Conservation (phyloP, 1,284 basidiomycete genomes). For the Peniophora sp. region DNA sequence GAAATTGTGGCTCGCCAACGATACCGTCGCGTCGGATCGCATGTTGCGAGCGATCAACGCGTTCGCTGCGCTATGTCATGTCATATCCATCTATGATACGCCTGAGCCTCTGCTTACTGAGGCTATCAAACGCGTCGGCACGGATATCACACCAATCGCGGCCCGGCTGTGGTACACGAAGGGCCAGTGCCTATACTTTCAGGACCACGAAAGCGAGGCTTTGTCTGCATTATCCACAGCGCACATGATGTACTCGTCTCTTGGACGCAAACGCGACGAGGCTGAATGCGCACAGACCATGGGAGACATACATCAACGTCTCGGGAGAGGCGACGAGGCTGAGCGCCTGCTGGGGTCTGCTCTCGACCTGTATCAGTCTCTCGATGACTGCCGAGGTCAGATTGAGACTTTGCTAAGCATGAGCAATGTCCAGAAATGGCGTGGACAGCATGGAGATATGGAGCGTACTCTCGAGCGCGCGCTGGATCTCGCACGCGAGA, state of each 20-base stretch:
- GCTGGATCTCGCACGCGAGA: not conserved
- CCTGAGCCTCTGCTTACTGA: not conserved
- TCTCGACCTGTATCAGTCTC: not conserved
- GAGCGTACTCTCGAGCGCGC: not conserved
- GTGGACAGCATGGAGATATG: not conserved
- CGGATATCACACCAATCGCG: not conserved
- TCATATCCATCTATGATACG: not conserved
- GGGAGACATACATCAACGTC: not conserved
- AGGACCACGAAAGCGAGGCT: no score
- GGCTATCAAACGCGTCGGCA: not conserved
- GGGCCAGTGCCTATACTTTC: no score
- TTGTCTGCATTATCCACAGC: not conserved
- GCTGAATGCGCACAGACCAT: not conserved
- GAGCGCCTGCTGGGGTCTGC: not conserved
- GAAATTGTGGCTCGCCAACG: not conserved
- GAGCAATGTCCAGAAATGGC: not conserved
- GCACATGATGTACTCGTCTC: not conserved
- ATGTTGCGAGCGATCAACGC: not conserved
- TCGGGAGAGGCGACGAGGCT: not conserved
- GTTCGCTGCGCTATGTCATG: slow-evolving; percentile 1
- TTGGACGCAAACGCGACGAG: not conserved
- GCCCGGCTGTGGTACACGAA: not conserved
- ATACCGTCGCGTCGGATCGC: not conserved
- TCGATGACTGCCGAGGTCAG: not conserved
- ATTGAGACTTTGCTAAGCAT: not conserved